Evolutionary conservation across 1,284 basidiomycete species (phyloP).

Genomic region (Heliocybe sulcata): DNA sequence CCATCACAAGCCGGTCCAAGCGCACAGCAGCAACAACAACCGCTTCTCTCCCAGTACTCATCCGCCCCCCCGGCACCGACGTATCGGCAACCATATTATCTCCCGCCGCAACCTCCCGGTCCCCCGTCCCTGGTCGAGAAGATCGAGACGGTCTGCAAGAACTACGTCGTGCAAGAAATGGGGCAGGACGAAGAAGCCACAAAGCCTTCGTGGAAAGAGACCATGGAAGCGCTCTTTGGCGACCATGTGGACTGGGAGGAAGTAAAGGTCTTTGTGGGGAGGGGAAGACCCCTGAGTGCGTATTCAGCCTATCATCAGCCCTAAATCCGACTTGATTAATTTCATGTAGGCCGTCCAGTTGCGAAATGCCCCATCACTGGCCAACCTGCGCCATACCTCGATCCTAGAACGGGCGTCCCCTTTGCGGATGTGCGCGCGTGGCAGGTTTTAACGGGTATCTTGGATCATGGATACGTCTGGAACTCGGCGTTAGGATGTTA

Average conservation of each 20-base stretch:
- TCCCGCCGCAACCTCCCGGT: constrained; percentile 12
- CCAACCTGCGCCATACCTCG: constrained; percentile 56
- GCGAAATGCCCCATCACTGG: constrained; percentile 62
- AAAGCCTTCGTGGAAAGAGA: constrained; percentile 59
- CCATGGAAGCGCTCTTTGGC: constrained; percentile 75
- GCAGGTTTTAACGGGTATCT: constrained; percentile 44
- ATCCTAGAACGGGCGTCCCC: constrained; percentile 71
- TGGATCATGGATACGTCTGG: constrained; percentile 65
- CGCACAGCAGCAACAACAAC: constrained; percentile 5
- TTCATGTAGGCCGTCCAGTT: constrained; percentile 47
- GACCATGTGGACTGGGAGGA: constrained; percentile 66
- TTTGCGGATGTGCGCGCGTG: constrained; percentile 69
- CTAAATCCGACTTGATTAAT: neutral
- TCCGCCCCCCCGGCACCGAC: constrained; percentile 14
- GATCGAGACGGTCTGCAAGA: constrained; percentile 45
- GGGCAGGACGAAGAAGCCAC: constrained; percentile 35
- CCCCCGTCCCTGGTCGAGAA: constrained; percentile 20
- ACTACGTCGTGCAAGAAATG: constrained; percentile 59
- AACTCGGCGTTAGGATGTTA: constrained; percentile 51
- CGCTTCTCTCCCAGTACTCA: neutral
- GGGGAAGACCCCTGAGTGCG: constrained; percentile 54
- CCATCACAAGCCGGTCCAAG: constrained; percentile 7
- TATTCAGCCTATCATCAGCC: constrained; percentile 10
- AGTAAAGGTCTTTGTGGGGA: constrained; percentile 51
- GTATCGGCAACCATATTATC: constrained; percentile 6